These are phyloP conservation scores for Pyrenophora teres DNA, from an alignment of 2,329 filamentous ascomycete species.

Conservation along the genomic window DNA sequence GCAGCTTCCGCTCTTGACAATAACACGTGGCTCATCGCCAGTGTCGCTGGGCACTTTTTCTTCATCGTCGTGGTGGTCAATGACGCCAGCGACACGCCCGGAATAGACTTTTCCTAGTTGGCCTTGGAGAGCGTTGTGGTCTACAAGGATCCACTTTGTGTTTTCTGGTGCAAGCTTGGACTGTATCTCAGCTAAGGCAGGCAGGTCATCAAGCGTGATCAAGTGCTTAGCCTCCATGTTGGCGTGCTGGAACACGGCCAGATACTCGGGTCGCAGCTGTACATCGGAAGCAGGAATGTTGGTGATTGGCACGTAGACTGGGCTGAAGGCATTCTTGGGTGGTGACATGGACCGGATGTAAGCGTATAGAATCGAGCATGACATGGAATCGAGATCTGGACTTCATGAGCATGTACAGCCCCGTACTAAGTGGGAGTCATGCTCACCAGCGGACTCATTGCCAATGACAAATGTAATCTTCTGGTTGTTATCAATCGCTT, in stretches of 20 bases:
- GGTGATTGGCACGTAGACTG: slow-evolving; percentile 71
- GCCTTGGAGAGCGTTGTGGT: slow-evolving; percentile 77
- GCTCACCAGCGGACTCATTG: slow-evolving; percentile 57
- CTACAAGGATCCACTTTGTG: slow-evolving; percentile 74
- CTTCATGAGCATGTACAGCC: slow-evolving; percentile 15
- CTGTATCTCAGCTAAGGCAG: slow-evolving; percentile 57
- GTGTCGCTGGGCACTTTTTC: slow-evolving; percentile 55
- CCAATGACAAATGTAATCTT: slow-evolving; percentile 58
- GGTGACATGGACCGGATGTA: slow-evolving; percentile 70
- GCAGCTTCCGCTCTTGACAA: slow-evolving; percentile 73
- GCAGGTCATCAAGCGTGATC: slow-evolving; percentile 66
- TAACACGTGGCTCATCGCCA: slow-evolving; percentile 60
- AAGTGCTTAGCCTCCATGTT: slow-evolving; percentile 65
- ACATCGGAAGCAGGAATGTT: slow-evolving; percentile 73
- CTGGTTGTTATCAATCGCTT: slow-evolving; percentile 47
- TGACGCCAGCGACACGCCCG: slow-evolving; percentile 63
- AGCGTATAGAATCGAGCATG: slow-evolving; percentile 72
- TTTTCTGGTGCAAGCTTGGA: slow-evolving; percentile 56
- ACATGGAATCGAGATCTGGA: slow-evolving; percentile 79
- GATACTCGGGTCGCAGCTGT: slow-evolving; percentile 72
- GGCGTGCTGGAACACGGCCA: slow-evolving; percentile 65
- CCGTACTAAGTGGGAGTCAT: slow-evolving; percentile 3
- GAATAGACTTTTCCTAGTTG: slow-evolving; percentile 60
- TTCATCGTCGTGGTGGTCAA: slow-evolving; percentile 84
- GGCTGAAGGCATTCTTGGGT: slow-evolving; percentile 50